phyloP scores from a whole-genome alignment of 805 yeast species.

The Yueomyces sp. region DNA sequence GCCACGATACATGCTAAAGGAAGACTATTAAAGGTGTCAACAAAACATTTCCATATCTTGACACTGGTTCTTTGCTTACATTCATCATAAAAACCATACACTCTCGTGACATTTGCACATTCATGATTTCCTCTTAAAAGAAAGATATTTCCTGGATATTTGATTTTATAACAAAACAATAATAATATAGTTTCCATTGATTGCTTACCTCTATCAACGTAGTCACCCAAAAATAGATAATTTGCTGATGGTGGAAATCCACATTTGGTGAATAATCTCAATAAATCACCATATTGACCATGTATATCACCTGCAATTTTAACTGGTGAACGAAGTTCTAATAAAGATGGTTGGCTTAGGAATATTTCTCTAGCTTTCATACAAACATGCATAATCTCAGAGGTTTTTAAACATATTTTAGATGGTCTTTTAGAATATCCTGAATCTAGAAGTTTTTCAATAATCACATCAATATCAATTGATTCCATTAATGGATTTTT shows the following conservation, averaged over 20 bases:
- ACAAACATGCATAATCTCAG: slow-evolving; percentile 78
- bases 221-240: slow-evolving; percentile 86
- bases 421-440: slow-evolving; percentile 88
- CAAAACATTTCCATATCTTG: slow-evolving; percentile 84
- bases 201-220: slow-evolving; percentile 96
- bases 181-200: slow-evolving; percentile 81
- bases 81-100: slow-evolving; percentile 94
- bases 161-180: slow-evolving; percentile 81
- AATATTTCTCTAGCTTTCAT: slow-evolving; percentile 79
- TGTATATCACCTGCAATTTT: slow-evolving; percentile 87
- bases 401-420: slow-evolving; percentile 70
- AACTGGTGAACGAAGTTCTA: slow-evolving; percentile 72
- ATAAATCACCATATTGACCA: slow-evolving; percentile 86
- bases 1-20: slow-evolving; percentile 94
- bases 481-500: slow-evolving; percentile 6
- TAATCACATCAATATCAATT: slow-evolving; percentile 69
- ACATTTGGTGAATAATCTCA: slow-evolving; percentile 83
- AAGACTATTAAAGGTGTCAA: slow-evolving; percentile 86
- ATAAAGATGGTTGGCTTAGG: slow-evolving; percentile 73
- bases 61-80: slow-evolving; percentile 86
- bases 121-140: slow-evolving; percentile 94
- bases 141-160: slow-evolving; percentile 91
- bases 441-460: slow-evolving; percentile 82
- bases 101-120: slow-evolving; percentile 90
- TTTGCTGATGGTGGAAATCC: slow-evolving; percentile 94